Evolutionary conservation across 2,329 filamentous ascomycete genomes (phyloP).

Genomic region (Dactylellina sp.): DNA sequence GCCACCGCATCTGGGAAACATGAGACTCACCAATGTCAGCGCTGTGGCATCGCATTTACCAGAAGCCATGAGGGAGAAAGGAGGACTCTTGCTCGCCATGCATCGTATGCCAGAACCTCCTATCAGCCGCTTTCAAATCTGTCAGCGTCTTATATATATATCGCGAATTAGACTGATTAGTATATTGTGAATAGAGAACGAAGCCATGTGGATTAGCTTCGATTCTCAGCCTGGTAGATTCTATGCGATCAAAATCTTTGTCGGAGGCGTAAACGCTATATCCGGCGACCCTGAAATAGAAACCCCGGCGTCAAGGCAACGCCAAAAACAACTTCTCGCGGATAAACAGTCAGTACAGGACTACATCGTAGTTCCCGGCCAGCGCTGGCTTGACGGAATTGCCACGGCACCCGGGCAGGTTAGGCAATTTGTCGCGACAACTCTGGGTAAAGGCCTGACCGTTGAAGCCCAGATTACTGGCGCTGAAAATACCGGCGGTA

Average conservation of each 20-base stretch:
- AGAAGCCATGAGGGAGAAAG: constrained; percentile 63
- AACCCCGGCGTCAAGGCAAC: neutral
- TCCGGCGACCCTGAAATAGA: constrained; percentile 61
- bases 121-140: neutral
- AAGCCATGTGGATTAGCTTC: constrained; percentile 66
- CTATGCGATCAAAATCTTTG: constrained; percentile 64
- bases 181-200: constrained; percentile 60
- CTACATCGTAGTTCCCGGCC: constrained; percentile 64
- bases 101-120: constrained; percentile 59
- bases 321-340: neutral
- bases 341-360: constrained; percentile 62
- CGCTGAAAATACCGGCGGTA: constrained; percentile 63
- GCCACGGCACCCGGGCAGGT: constrained; percentile 63
- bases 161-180: too few relatives aligned
- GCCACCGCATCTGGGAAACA: constrained; percentile 63
- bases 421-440: constrained; percentile 68
- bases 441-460: constrained; percentile 64
- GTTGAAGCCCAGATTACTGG: constrained; percentile 67
- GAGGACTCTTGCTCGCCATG: constrained; percentile 67
- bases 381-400: constrained; percentile 66
- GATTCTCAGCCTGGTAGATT: constrained; percentile 4
- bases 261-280: constrained; percentile 65
- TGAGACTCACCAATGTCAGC: constrained; percentile 64
- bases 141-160: neutral
- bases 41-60: constrained; percentile 63